Evolutionary conservation across 1,284 basidiomycete species (phyloP), one percentile per base, ranked within the genome.

Genomic region (Phaffia rhodozyma): DNA sequence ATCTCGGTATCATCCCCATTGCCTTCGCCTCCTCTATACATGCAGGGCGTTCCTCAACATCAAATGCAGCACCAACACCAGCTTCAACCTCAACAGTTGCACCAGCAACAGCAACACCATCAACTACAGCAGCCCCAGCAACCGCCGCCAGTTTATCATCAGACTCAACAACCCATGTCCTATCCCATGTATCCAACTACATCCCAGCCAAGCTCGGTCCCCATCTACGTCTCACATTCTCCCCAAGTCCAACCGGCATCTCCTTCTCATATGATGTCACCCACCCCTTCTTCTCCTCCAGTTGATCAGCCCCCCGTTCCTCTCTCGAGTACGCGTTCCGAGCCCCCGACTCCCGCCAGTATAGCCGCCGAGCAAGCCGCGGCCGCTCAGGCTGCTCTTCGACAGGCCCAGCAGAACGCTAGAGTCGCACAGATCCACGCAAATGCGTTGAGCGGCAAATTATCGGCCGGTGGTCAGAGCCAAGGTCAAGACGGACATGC

Each of bases 401-500:
- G 76, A 58, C 69, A 75, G 58, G 76, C 75, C 1, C 73, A 75
- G 5, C 75, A 77, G 64, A 73, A 77, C 66, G 75, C 76, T 23
- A 69, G 76, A 6, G 75, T 77, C 0, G 76, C 76, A 6, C 73
- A 74, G 4, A 76, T 77, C 68, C 74, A 77, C 59, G 76, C 75
- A 0, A 72, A 72, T 1, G 75, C 75, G 3, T 43, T 52, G 18
- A 43, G 50, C 18, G 58, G 53, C 30, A 61, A 59, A 43, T 16
- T 43, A 43, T 43, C 38, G 5, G 38, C 7, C 16, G 38, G 38
- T 16, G 38, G 38, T 43, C 38, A 43, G 38, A 43, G 69, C 0
- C 68, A 69, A 1, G 68, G 69, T 13, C 56, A 67, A 0, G 52
- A 32, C 5, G 52, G 25, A 53, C 25, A 18, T 16, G 52, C 52